These are phyloP conservation scores for Myriosclerotinia scirpicola DNA, from an alignment of 2,329 filamentous ascomycete genomes.

Conservation along the genomic window DNA sequence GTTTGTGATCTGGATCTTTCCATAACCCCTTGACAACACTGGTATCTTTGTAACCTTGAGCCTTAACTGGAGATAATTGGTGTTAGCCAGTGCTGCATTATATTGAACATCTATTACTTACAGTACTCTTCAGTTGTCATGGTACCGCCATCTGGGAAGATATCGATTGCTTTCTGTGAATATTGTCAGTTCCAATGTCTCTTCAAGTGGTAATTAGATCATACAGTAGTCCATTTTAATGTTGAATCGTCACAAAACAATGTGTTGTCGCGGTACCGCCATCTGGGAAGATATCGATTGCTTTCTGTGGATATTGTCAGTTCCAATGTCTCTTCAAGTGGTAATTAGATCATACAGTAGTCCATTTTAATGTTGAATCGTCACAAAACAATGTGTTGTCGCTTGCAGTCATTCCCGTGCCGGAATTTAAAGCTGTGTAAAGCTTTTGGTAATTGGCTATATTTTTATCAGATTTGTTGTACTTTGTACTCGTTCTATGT, in stretches of 20 bases:
- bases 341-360: constrained; percentile 1
- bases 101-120: neutral
- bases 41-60: constrained; percentile 2
- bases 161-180: constrained; percentile 8
- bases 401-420: constrained; percentile 16
- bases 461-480: neutral
- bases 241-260: constrained; percentile 21
- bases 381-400: constrained; percentile 19
- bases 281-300: constrained; percentile 12
- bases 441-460: constrained; percentile 20
- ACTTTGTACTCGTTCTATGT: neutral
- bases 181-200: neutral
- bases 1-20: constrained; percentile 18
- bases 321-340: neutral
- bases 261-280: constrained; percentile 9
- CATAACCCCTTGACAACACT: constrained; percentile 10
- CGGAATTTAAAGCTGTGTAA: constrained; percentile 10
- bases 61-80: neutral
- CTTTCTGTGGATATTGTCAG: neutral
- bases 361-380: constrained; percentile 20
- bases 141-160: constrained; percentile 12
- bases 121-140: constrained; percentile 13
- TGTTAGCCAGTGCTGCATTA: neutral
- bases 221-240: constrained; percentile 17
- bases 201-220: neutral